Conservation (phyloP, 2,329 filamentous ascomycete genomes). For the Venturia effusa region DNA sequence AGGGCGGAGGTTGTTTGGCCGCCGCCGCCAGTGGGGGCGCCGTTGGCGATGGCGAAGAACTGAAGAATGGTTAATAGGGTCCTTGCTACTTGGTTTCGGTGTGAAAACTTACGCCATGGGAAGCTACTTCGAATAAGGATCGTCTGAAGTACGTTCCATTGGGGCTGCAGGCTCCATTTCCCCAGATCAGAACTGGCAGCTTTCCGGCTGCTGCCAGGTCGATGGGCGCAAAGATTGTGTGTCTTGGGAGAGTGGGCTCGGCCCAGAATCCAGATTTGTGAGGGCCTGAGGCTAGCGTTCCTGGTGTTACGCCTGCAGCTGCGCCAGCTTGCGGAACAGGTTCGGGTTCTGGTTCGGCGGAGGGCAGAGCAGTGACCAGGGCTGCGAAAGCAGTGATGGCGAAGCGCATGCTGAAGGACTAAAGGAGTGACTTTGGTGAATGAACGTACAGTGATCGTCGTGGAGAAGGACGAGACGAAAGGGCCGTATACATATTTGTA, state of each 20-base stretch:
- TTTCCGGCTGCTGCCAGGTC: not conserved
- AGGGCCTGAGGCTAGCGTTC: constrained; percentile 6
- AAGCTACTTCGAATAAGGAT: constrained; percentile 8
- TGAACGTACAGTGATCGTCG: no score
- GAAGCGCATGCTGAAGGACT: not conserved
- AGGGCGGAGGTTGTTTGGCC: constrained; percentile 4
- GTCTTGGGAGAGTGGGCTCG: constrained; percentile 8
- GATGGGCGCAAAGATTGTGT: constrained; percentile 10
- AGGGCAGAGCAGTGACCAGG: not conserved
- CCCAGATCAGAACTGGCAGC: constrained; percentile 9
- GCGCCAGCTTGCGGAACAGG: not conserved
- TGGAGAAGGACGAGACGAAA: no score
- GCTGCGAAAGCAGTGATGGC: not conserved
- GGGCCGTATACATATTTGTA: not conserved
- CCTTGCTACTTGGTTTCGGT: not conserved
- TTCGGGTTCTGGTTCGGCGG: not conserved
- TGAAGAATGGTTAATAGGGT: not conserved
- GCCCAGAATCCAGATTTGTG: constrained; percentile 6
- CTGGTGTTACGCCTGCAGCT: not conserved
- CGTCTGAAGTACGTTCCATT: constrained; percentile 9
- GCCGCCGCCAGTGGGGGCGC: not conserved
- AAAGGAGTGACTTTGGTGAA: not conserved
- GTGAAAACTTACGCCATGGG: not conserved
- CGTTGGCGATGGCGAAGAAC: constrained; percentile 11
- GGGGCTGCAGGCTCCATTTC: constrained; percentile 8